Evolutionary conservation across 805 yeast species (phyloP), one percentile per base, ranked within the genome.

Genomic region (Teunomyces funiuensis): DNA sequence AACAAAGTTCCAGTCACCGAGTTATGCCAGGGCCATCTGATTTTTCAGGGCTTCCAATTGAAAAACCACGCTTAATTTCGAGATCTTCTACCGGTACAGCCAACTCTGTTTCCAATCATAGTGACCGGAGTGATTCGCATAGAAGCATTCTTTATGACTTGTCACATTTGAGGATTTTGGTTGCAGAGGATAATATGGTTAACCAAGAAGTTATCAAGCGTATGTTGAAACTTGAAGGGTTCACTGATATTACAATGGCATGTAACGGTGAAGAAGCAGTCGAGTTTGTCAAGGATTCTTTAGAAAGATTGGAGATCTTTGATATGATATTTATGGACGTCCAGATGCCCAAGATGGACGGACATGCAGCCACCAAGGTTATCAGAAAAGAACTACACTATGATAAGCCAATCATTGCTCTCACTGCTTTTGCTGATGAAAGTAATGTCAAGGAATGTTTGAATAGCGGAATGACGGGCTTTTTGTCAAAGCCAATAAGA

Each of bases 301-400:
- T 66, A 18, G 71, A 61, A 2, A 54, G 61, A 2, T 62, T 62
- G 11, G 67, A 67, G 7, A 54, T 59, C 11, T 88, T 73, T 58
- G 91, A 88, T 58, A 64, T 91, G 40, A 79, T 93, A 2, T 87
- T 91, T 57, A 91, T 91, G 99, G 99, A 91, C 62, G 95, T 91
- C 39, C 97, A 91, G 63, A 91, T 90, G 98, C 98, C 98, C 4
- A 83, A 80, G 53, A 73, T 89, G 50, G 97, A 91, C 59, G 99
- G 99, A 2, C 66, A 90, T 22, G 71, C 80, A 18, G 96, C 97
- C 0, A 89, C 98, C 0, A 79, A 71, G 46, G 71, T 76, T 54
- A 84, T 91, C 26, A 71, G 97, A 33, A 63, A 70, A 13, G 82
- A 84, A 33, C 60, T 85, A 45, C 66, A 74, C 4, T 86, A 77